Conservation (phyloP, 148 eudicot species). For the Heliamphora exappendiculata region DNA sequence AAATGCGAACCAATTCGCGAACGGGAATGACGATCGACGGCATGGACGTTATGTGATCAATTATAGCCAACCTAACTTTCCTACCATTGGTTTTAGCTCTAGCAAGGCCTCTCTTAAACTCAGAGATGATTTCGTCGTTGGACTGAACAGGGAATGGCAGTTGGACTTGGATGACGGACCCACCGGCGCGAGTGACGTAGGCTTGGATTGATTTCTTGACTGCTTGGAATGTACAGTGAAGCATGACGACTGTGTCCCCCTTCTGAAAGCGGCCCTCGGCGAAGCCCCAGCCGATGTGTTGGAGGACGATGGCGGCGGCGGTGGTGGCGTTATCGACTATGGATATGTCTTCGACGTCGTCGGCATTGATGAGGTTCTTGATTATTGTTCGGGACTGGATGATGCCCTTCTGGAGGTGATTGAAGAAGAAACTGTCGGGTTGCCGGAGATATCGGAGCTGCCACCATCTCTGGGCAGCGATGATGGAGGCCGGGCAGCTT, state of each 20-base stretch:
- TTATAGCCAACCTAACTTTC: conserved; percentile 75
- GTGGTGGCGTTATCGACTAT: conserved; percentile 96
- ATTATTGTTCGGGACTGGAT: conserved; percentile 44
- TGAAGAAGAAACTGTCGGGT: conserved; percentile 70
- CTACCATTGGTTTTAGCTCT: conserved; percentile 44
- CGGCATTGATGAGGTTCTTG: conserved; percentile 67
- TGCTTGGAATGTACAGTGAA: conserved; percentile 77
- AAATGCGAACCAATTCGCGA: conserved; percentile 61
- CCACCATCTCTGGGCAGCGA: conserved; percentile 50
- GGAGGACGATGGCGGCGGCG: conserved; percentile 82
- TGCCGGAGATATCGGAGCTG: conserved; percentile 60
- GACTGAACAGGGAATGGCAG: conserved; percentile 86
- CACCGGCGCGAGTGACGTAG: conserved; percentile 72
- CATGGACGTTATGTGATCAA: conserved; percentile 94
- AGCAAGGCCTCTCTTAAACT: conserved; percentile 53
- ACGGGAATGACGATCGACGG: conserved; percentile 84
- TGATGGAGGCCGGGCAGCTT: conserved; percentile 54
- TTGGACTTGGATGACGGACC: conserved; percentile 67
- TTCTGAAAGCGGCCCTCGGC: conserved; percentile 30
- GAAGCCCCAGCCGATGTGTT: conserved; percentile 55
- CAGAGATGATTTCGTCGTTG: conserved; percentile 42
- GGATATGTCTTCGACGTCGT: conserved; percentile 56
- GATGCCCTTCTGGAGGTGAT: conserved; percentile 52
- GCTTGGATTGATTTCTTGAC: conserved; percentile 85
- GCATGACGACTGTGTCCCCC: conserved; percentile 69